Evolutionary conservation across 495 filamentous ascomycete genomes (phyloP).

Genomic region (Umbilicaria muhlenbergii): DNA sequence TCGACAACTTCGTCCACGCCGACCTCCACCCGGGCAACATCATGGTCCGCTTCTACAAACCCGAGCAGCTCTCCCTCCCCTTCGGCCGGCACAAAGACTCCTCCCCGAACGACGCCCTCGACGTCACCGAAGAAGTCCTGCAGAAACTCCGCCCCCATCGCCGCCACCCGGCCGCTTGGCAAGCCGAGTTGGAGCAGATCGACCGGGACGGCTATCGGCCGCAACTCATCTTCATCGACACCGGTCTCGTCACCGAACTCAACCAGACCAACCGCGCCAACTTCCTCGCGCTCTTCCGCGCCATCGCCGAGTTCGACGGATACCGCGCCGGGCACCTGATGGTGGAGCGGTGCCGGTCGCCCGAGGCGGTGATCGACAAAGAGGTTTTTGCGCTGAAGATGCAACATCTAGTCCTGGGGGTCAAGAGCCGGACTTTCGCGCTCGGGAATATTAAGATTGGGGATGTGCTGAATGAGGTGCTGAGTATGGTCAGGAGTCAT

Average conservation of each 20-base stretch:
- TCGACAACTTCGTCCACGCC: constrained; percentile 98
- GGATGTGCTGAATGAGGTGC: constrained; percentile 78
- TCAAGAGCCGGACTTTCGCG: constrained; percentile 82
- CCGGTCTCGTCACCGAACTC: constrained; percentile 87
- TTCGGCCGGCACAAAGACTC: constrained; percentile 33
- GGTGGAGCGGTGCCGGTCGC: constrained; percentile 87
- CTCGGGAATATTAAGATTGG: constrained; percentile 94
- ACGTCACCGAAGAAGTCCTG: constrained; percentile 80
- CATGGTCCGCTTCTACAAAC: constrained; percentile 97
- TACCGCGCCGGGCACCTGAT: constrained; percentile 91
- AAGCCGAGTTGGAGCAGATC: constrained; percentile 53
- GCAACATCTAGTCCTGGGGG: constrained; percentile 82
- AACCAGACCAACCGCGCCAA: constrained; percentile 75
- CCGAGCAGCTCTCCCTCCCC: constrained; percentile 49
- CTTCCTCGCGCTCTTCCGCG: constrained; percentile 91
- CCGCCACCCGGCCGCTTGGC: constrained; percentile 52
- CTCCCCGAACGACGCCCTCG: constrained; percentile 40
- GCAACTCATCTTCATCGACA: constrained; percentile 95
- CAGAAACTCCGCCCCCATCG: constrained; percentile 58
- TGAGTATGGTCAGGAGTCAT: constrained; percentile 82
- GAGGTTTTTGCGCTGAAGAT: constrained; percentile 91
- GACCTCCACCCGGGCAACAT: constrained; percentile 98
- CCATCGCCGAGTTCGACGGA: constrained; percentile 92
- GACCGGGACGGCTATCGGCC: constrained; percentile 84
- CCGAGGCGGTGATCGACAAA: constrained; percentile 68